Evolutionary conservation across 768 basidiomycete species (phyloP), one percentile per base, ranked within the genome.

Genomic region (Collybiopsis confluens): DNA sequence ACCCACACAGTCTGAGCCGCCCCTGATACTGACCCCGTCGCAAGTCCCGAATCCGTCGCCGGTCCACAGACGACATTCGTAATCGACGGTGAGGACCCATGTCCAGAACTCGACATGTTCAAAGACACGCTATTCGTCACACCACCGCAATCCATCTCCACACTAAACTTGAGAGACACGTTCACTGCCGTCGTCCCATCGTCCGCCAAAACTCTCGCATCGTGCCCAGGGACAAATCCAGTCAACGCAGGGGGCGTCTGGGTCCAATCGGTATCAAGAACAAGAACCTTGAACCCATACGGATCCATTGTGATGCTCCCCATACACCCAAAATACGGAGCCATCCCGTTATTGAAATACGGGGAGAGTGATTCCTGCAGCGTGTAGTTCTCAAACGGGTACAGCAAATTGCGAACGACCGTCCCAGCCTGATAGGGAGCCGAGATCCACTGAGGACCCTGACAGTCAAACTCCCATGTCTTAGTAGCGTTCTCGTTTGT

Each of bases 221-320:
- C 94, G 66, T 97, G 94, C 1, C 94, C 93, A 0, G 94, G 94
- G 2, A 68, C 64, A 68, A 96, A 96, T 51, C 80, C 81, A 16
- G 90, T 91, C 54, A 97, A 66, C 52, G 82, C 79, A 15, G 93
- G 90, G 4, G 74, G 79, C 49, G 88, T 84, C 5, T 81, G 59
- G 5, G 82, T 71, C 91, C 92, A 97, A 58, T 86, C 74, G 0
- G 55, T 61, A 0, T 56, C 37, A 0, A 89, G 90, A 7, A 97
- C 91, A 18, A 93, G 74, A 1, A 82, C 83, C 68, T 94, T 93
- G 78, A 87, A 93, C 28, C 86, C 82, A 62, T 80, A 93, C 0
- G 85, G 78, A 28, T 84, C 80, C 71, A 96, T 75, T 2, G 79
- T 81, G 63, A 96, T 58, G 15, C 61, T 68, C 1, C 70, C 68